Evolutionary conservation across 177 flowering plant genomes (phyloP), one percentile per base, ranked within the genome.

Genomic region (Tripterygium wilfordii): DNA sequence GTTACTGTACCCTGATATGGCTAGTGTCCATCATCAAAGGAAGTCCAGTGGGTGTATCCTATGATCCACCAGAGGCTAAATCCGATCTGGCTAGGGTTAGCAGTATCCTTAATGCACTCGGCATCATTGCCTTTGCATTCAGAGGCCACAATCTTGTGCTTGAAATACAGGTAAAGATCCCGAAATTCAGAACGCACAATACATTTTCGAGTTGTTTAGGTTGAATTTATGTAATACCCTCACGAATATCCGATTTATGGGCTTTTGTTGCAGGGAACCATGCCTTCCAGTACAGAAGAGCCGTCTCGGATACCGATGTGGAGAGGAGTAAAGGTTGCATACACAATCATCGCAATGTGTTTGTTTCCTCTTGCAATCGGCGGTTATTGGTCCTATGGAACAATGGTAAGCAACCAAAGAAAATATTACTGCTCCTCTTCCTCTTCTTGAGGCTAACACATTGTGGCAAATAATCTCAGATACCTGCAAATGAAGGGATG

Each of bases 91-190:
- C 55, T 0, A 60, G 48, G 30, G 36, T 62, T 37, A 68, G 63
- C 37, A 59, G 57, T 18, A 32, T 64, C 9, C 64, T 83, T 3
- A 81, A 81, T 59, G 85, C 89, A 0, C 63, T 85, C 46, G 94
- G 91, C 18, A 71, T 88, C 14, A 60, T 88, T 25, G 91, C 80
- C 4, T 77, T 88, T 52, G 80, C 88, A 26, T 88, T 88, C 49
- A 74, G 91, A 64, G 96, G 96, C 19, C 96, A 88, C 60, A 88
- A 88, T 63, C 75, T 88, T 33, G 69, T 73, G 10, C 79, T 88
- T 6, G 96, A 88, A 67, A 80, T 88, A 27, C 96, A 88, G 85
- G 96, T 83, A 36, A 26, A 38, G 25, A 14, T 12, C 7, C 33
- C 7, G 33, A 6, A 6, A 30, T 12, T 12, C 12, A n/a, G n/a